Percentiles rank a stretch among this genome's conserved stretches.
Evolutionary conservation across 2,329 filamentous ascomycete genomes (phyloP).

Genomic region (Colletotrichum sp.): DNA sequence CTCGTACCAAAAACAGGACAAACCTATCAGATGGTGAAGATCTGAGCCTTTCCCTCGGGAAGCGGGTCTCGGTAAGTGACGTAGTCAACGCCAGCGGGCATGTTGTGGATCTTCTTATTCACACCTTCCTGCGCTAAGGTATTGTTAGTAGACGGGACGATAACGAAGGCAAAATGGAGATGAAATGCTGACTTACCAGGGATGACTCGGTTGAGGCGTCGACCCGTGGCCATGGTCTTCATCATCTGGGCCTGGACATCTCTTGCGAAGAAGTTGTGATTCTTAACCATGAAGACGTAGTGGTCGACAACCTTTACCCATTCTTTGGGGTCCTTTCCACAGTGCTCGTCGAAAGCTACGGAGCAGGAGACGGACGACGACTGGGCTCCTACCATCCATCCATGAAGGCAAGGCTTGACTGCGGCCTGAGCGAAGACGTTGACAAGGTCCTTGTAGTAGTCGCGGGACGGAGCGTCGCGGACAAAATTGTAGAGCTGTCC

Average conservation of each 20-base stretch:
- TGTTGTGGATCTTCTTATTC: neutral
- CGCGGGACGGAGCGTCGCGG: neutral
- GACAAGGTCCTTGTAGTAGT: neutral
- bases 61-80: constrained; percentile 12
- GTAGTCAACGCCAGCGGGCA: neutral
- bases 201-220: neutral
- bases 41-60: neutral
- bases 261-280: neutral
- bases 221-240: neutral
- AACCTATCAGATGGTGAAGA: constrained; percentile 7
- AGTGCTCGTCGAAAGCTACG: neutral
- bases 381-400: neutral
- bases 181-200: neutral
- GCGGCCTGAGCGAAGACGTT: neutral
- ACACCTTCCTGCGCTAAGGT: neutral
- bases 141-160: neutral
- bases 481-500: neutral
- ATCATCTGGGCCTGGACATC: neutral
- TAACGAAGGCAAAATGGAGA: neutral
- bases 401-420: constrained; percentile 7
- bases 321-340: neutral
- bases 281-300: neutral
- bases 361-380: neutral
- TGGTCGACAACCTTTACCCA: neutral
- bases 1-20: neutral